These are phyloP conservation scores for Hortiboletus flavorubellus DNA, from an alignment of 768 basidiomycete genomes.

Conservation along the genomic window DNA sequence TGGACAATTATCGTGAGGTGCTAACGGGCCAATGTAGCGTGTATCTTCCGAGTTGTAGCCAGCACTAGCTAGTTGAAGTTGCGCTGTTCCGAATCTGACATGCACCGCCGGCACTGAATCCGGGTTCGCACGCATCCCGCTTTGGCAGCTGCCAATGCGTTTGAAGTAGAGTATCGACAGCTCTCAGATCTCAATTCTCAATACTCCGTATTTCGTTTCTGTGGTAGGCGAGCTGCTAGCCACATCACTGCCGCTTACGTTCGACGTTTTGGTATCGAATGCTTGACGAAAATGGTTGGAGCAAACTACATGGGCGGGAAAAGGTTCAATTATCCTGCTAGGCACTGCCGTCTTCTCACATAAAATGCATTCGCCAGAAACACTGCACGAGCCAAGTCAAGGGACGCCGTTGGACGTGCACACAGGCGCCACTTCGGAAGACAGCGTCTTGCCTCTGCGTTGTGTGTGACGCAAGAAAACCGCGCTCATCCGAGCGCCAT, in stretches of 20 bases:
- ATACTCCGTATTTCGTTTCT: too few species aligned
- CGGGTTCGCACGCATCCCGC: too few species aligned
- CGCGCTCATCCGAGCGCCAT: background rate
- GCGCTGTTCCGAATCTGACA: background rate
- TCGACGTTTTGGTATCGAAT: background rate
- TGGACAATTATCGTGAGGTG: background rate
- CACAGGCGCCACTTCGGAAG: slow-evolving; percentile 62
- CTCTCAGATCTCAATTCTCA: too few species aligned
- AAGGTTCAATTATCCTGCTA: slow-evolving; percentile 37
- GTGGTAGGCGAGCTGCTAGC: too few species aligned
- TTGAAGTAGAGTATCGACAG: too few species aligned
- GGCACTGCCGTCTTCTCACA: background rate
- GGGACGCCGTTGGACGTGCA: slow-evolving; percentile 49
- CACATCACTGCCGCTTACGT: background rate
- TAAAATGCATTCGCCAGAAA: slow-evolving; percentile 40
- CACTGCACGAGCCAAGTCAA: slow-evolving; percentile 53
- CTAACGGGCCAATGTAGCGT: background rate
- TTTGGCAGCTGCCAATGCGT: too few species aligned
- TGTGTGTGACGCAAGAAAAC: slow-evolving; percentile 15
- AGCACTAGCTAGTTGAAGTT: background rate
- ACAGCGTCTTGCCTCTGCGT: slow-evolving; percentile 52
- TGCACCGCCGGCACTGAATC: too few species aligned
- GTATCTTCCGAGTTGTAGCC: background rate
- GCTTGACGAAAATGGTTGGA: slow-evolving; percentile 45
- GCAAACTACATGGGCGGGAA: slow-evolving; percentile 80